Percentiles rank a stretch among this genome's conserved stretches.
These are phyloP conservation scores for Panellus pusillus DNA, from an alignment of 768 basidiomycete species.

Conservation along the genomic window DNA sequence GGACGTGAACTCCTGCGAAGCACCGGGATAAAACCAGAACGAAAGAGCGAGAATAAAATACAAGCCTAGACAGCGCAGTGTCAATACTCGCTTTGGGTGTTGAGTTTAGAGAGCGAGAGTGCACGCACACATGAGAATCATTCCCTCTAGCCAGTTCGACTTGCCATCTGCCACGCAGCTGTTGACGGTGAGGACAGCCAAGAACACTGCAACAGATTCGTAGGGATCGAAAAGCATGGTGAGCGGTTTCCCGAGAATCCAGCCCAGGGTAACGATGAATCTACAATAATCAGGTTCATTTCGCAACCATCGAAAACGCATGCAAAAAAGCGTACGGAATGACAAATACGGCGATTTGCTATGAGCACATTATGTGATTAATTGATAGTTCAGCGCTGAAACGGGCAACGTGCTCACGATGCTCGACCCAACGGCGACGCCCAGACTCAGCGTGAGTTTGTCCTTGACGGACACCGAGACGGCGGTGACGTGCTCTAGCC, in stretches of 20 bases:
- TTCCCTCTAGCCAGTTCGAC: no score
- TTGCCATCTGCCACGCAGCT: no score
- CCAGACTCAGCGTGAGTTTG: conserved; percentile 67
- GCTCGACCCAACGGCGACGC: conserved; percentile 65
- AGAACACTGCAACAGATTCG: conserved; percentile 50
- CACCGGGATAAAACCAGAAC: no score
- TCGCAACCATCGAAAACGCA: neutral
- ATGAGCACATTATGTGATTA: neutral
- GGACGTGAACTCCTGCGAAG: no score
- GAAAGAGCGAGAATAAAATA: no score
- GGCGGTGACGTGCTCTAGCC: conserved; percentile 65
- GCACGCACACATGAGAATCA: no score
- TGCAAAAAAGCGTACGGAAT: conserved; percentile 52
- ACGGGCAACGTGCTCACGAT: conserved; percentile 38
- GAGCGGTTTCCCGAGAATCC: conserved; percentile 61
- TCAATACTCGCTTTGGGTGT: no score
- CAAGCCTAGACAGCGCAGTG: no score
- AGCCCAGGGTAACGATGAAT: conserved; percentile 58
- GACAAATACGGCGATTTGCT: conserved; percentile 67
- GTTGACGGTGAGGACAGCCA: conserved; percentile 14
- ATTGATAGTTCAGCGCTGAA: no score
- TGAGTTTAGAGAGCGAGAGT: no score
- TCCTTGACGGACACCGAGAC: conserved; percentile 69
- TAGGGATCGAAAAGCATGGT: conserved; percentile 69
- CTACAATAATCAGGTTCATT: conserved; percentile 23